Evolutionary conservation across 176 grass and related monocot species (phyloP).

Genomic region (Paspalum vaginatum): DNA sequence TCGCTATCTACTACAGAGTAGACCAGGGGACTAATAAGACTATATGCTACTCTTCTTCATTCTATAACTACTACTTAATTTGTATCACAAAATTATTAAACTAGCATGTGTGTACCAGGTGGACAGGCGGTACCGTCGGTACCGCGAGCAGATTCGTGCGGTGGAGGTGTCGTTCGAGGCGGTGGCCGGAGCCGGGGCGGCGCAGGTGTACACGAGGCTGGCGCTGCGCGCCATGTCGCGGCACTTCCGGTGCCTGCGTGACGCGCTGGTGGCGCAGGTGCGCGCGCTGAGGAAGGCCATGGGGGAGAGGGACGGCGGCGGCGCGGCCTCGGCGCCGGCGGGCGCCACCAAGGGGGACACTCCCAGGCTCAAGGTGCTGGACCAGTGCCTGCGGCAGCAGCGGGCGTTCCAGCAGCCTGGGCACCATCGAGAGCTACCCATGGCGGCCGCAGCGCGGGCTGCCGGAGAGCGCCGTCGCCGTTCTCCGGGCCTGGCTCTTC

Average conservation of each 20-base stretch:
- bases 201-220: constrained; percentile 60
- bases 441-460: constrained; percentile 78
- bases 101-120: constrained; percentile 45
- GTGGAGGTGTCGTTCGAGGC: constrained; percentile 58
- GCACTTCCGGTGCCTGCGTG: constrained; percentile 73
- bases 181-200: constrained; percentile 47
- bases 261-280: constrained; percentile 49
- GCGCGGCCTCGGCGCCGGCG: background rate
- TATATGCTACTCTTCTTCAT: no score
- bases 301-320: constrained; percentile 27
- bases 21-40: no score
- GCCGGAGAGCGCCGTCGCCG: constrained; percentile 65
- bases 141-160: constrained; percentile 58
- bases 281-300: constrained; percentile 40
- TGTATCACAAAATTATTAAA: background rate
- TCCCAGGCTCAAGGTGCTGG: constrained; percentile 63
- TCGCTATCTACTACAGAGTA: background rate
- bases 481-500: constrained; percentile 90
- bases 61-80: background rate
- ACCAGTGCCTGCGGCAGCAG: constrained; percentile 60
- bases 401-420: constrained; percentile 57
- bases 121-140: constrained; percentile 65
- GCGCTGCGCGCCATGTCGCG: constrained; percentile 78
- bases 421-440: constrained; percentile 49
- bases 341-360: constrained; percentile 61